phyloP scores from a whole-genome alignment of 2,329 filamentous ascomycete genomes.

The Aureobasidium pullulans region DNA sequence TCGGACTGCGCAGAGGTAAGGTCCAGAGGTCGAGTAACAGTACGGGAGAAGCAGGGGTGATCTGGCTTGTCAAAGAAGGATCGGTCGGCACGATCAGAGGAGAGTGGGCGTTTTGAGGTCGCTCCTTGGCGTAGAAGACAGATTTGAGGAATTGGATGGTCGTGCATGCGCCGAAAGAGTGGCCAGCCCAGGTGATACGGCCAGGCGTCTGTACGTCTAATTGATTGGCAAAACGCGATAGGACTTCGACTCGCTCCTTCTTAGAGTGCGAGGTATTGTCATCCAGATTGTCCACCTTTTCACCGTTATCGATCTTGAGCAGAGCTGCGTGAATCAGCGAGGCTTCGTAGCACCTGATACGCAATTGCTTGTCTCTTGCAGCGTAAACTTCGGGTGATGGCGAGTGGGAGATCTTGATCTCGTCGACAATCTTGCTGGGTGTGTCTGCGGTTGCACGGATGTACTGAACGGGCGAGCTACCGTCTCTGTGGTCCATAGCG shows the following conservation, averaged over 20 bases:
- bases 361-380: conserved; percentile 62
- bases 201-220: conserved; percentile 66
- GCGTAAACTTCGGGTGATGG: conserved; percentile 59
- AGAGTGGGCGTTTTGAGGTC: conserved; percentile 36
- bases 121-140: conserved; percentile 55
- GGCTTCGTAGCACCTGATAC: conserved; percentile 72
- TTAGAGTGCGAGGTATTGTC: conserved; percentile 31
- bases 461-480: conserved; percentile 67
- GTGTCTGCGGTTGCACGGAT: conserved; percentile 52
- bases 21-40: conserved; percentile 77
- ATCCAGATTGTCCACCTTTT: conserved; percentile 39
- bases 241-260: conserved; percentile 34
- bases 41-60: conserved; percentile 59
- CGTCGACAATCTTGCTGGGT: conserved; percentile 35
- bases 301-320: conserved; percentile 55
- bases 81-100: conserved; percentile 55
- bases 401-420: conserved; percentile 50
- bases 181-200: conserved; percentile 66
- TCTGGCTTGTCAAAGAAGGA: conserved; percentile 52
- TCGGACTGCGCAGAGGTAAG: conserved; percentile 59
- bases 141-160: conserved; percentile 72
- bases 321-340: conserved; percentile 63
- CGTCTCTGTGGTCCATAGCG: conserved; percentile 76
- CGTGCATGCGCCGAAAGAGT: conserved; percentile 74
- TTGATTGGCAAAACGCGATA: conserved; percentile 53